Evolutionary conservation across 1,139 yeast species (phyloP).

Genomic region (Martiniozyma asiatica): DNA sequence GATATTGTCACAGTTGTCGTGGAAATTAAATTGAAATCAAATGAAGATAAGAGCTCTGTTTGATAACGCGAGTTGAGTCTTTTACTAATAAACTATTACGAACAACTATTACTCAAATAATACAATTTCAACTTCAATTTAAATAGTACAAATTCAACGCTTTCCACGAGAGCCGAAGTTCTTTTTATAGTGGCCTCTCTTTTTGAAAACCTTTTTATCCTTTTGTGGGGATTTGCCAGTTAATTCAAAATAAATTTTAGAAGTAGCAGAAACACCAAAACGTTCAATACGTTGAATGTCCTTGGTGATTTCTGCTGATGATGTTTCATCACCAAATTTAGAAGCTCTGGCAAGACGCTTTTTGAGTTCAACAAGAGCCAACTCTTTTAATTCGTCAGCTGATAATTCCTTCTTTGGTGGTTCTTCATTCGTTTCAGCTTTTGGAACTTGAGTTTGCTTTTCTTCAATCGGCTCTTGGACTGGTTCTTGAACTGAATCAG

Average conservation of each 20-base stretch:
- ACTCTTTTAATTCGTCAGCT: no score
- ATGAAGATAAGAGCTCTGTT: no score
- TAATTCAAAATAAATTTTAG: conserved; percentile 39
- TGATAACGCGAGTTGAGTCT: no score
- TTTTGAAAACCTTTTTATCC: not conserved
- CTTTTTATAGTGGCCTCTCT: not conserved
- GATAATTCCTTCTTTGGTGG: conserved; percentile 6
- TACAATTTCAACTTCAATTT: no score
- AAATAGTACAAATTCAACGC: no score
- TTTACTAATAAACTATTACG: no score
- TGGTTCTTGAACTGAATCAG: no score
- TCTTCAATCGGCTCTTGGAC: conserved; percentile 25
- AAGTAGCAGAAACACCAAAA: conserved; percentile 63
- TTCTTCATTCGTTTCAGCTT: conserved; percentile 55
- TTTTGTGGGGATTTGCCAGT: conserved; percentile 28
- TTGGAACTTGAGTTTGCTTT: conserved; percentile 43
- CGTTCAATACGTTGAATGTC: conserved; percentile 60
- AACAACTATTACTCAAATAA: no score
- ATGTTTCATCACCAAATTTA: conserved; percentile 58
- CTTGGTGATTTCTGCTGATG: no score
- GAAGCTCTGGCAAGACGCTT: conserved; percentile 62
- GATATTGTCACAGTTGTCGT: no score
- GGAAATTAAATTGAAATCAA: no score
- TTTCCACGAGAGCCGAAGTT: no score
- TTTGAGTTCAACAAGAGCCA: conserved; percentile 52